Percentiles rank a stretch among this genome's conserved stretches.
Conservation (phyloP, 345 rosid genomes). For the Boechera divaricarpa region DNA sequence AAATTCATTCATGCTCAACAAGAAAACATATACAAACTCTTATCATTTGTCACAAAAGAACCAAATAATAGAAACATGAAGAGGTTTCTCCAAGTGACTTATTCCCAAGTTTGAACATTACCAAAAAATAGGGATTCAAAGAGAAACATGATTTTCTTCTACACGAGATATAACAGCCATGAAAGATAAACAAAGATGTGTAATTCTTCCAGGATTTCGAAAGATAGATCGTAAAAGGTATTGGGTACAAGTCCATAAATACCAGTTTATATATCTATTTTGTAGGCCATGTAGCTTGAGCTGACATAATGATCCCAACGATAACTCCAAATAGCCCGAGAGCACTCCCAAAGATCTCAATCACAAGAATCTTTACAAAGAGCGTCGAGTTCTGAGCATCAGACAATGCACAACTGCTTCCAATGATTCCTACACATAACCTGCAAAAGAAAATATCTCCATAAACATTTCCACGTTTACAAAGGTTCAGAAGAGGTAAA, state of each 20-base stretch:
- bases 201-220: conserved; percentile 19
- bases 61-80: conserved; percentile 18
- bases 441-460: conserved; percentile 45
- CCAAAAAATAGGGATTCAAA: neutral
- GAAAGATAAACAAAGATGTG: neutral
- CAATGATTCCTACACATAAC: conserved; percentile 89
- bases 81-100: conserved; percentile 8
- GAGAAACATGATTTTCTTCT: conserved; percentile 15
- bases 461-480: neutral
- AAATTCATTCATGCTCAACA: neutral
- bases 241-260: neutral
- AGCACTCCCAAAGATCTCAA: conserved; percentile 95
- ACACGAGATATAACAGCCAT: conserved; percentile 5
- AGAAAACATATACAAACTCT: conserved; percentile 8
- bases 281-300: conserved; percentile 96
- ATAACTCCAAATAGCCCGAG: conserved; percentile 95
- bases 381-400: conserved; percentile 96
- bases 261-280: conserved; percentile 37
- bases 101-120: conserved; percentile 6
- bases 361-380: conserved; percentile 94
- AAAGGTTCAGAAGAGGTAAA: neutral
- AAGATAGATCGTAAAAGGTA: neutral
- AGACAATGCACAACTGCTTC: conserved; percentile 92
- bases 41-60: conserved; percentile 2
- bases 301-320: conserved; percentile 93